phyloP scores from a whole-genome alignment of 1,284 basidiomycete genomes.

The Ceratobasidium sp. region DNA sequence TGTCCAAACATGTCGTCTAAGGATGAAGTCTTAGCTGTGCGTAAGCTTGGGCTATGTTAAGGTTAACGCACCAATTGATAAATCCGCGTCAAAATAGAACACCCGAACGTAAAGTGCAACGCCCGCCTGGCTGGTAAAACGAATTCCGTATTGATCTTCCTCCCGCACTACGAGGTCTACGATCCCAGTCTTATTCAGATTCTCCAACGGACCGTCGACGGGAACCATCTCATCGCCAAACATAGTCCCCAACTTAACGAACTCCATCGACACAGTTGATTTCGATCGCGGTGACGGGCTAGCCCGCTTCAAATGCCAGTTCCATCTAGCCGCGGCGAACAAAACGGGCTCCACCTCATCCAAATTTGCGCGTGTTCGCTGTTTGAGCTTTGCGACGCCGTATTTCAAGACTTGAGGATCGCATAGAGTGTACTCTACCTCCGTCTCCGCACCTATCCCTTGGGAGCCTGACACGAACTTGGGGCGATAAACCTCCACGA shows the following conservation, averaged over 20 bases:
- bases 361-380: constrained; percentile 20
- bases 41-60: too few species aligned
- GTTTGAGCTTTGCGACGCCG: constrained; percentile 5
- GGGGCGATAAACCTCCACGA: constrained; percentile 22
- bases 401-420: constrained; percentile 8
- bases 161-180: constrained; percentile 59
- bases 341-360: constrained; percentile 31
- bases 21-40: background rate
- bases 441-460: background rate
- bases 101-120: constrained; percentile 65
- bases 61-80: constrained; percentile 58
- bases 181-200: constrained; percentile 60
- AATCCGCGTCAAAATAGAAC: constrained; percentile 65
- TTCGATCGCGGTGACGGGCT: constrained; percentile 55
- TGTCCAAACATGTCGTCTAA: constrained; percentile 14
- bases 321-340: constrained; percentile 41
- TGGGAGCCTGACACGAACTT: background rate
- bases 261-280: constrained; percentile 22
- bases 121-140: constrained; percentile 62
- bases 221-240: constrained; percentile 48
- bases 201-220: constrained; percentile 53
- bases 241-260: constrained; percentile 49
- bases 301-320: constrained; percentile 62
- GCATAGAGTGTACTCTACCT: constrained; percentile 21
- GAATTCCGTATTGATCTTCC: constrained; percentile 60